phyloP scores from a whole-genome alignment of 2,329 filamentous ascomycete species.

The Pyrenophora tritici-repentis region DNA sequence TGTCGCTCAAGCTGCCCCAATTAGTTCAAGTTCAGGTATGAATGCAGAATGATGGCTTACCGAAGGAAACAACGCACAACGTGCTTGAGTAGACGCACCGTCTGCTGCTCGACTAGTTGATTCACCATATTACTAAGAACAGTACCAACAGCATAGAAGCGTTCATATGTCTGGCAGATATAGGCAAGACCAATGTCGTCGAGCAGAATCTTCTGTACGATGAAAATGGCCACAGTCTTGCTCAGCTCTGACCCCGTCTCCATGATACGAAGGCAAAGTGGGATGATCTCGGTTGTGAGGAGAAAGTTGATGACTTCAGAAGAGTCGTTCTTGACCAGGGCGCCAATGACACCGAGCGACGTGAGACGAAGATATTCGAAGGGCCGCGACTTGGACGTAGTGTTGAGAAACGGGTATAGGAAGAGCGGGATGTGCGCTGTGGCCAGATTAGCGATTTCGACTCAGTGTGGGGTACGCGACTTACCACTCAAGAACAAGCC shows the following conservation, averaged over 20 bases:
- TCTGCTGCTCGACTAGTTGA: conserved; percentile 96
- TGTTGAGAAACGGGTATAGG: conserved; percentile 97
- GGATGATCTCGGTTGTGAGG: conserved; percentile 97
- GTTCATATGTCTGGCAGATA: conserved; percentile 97
- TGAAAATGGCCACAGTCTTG: conserved; percentile 99
- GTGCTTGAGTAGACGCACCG: conserved; percentile 92
- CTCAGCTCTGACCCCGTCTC: conserved; percentile 97
- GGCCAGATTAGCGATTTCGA: conserved; percentile 17
- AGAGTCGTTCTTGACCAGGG: conserved; percentile 97
- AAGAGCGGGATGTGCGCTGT: conserved; percentile 95
- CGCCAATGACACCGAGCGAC: conserved; percentile 93
- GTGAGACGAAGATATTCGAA: conserved; percentile 98
- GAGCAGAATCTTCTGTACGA: conserved; percentile 97
- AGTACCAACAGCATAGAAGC: conserved; percentile 97
- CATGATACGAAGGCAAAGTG: conserved; percentile 97
- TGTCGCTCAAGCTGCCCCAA: conserved; percentile 80
- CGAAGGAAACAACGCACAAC: conserved; percentile 96
- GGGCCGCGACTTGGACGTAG: conserved; percentile 94
- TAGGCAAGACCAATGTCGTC: conserved; percentile 97
- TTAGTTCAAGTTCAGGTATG: conserved; percentile 18
- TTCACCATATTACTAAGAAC: conserved; percentile 99
- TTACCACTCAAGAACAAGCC: conserved; percentile 89
- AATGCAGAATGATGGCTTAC: conserved; percentile 56
- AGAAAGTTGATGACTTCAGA: conserved; percentile 99
- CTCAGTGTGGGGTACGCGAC: neutral